These are phyloP conservation scores for Dunaliella sp. DNA, from an alignment of 139 green algal species.

Conservation along the genomic window DNA sequence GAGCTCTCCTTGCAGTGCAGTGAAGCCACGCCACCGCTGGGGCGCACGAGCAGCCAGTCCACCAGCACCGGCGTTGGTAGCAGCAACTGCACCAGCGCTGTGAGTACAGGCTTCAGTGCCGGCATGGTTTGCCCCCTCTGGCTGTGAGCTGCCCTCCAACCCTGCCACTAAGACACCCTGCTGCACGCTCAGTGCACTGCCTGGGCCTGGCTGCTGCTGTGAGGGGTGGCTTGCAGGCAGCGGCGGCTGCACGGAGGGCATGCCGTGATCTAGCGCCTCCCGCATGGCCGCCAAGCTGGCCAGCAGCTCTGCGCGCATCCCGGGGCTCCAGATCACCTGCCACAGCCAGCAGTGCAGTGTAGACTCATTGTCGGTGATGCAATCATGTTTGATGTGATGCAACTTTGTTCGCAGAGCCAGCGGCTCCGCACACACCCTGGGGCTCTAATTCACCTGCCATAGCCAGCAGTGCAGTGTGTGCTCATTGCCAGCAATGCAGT, in stretches of 20 bases:
- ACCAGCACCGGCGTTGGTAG: not conserved
- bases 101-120: too few relatives aligned
- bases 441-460: constrained; percentile 90
- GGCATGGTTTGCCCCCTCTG: too few relatives aligned
- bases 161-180: not conserved
- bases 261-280: not conserved
- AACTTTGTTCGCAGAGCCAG: constrained; percentile 25
- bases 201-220: not conserved
- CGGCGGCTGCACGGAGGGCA: not conserved
- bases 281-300: constrained; percentile 10
- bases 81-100: not conserved
- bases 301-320: constrained; percentile 80
- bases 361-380: not conserved
- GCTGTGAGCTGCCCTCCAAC: not conserved
- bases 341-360: too few relatives aligned
- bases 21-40: not conserved
- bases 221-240: not conserved
- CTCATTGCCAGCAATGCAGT: not conserved
- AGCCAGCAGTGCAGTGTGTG: too few relatives aligned
- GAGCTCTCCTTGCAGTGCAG: constrained; percentile 18
- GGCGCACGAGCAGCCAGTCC: not conserved
- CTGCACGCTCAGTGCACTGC: not conserved
- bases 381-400: not conserved
- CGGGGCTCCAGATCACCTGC: constrained; percentile 86
- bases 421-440: constrained; percentile 77